Evolutionary conservation across 805 yeast species (phyloP).

Genomic region (Metschnikowia similis): DNA sequence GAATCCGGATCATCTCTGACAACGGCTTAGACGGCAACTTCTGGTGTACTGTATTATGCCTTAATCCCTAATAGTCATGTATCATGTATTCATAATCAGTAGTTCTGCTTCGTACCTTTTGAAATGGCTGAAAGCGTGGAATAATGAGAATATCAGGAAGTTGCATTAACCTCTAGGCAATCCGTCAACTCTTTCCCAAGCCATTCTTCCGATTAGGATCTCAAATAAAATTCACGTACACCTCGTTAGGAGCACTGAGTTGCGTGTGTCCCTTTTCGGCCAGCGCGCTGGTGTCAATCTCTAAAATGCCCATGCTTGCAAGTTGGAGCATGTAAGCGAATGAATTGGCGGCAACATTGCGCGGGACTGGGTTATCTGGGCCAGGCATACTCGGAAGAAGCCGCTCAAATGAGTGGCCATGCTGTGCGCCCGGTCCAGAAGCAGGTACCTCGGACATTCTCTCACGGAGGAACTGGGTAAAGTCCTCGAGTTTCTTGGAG

Average conservation of each 20-base stretch:
- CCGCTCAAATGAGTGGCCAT: constrained; percentile 5
- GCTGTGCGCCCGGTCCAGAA: neutral
- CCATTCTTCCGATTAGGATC: neutral
- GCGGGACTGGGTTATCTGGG: constrained; percentile 4
- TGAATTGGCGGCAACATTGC: constrained; percentile 14
- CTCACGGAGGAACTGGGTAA: constrained; percentile 9
- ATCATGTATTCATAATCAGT: neutral
- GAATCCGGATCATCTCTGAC: neutral
- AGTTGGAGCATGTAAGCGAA: constrained; percentile 15
- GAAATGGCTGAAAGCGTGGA: no score
- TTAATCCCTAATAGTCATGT: constrained; percentile 1
- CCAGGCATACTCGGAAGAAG: constrained; percentile 10
- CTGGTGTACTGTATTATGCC: constrained; percentile 2
- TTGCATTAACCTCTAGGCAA: no score
- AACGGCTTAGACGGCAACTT: neutral
- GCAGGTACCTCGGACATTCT: constrained; percentile 4
- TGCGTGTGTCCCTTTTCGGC: neutral
- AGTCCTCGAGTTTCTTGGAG: constrained; percentile 3
- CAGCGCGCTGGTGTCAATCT: neutral
- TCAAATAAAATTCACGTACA: neutral
- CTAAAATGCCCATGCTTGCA: constrained; percentile 2
- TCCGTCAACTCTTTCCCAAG: neutral
- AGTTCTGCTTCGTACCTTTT: no score
- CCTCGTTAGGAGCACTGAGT: neutral
- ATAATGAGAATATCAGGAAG: no score